Base-by-base conservation (phyloP, 805 yeast genomes). In the Starmerella stellata region DNA sequence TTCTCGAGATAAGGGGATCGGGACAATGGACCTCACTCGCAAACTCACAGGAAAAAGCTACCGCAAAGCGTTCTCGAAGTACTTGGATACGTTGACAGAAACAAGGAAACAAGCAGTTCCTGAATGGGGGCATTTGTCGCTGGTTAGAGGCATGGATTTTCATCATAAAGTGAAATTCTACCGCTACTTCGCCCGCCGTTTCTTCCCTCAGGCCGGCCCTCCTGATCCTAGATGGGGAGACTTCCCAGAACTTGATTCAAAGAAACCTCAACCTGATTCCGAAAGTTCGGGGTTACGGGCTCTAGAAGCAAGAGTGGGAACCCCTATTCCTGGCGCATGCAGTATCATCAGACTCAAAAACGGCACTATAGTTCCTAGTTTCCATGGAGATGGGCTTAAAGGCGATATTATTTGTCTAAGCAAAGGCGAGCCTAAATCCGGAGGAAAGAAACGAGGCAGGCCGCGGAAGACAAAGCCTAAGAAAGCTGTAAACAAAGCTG, bases 101-200 rank as follows among this genome's bases (percentile, higher is more conserved):
- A 52, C 60, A 2, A 16, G 43, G 5, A 42, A 38, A 21, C 46
- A 40, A 11, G 39, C 32, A 34, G 31, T 38, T 7, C 24, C 36
- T 1, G 30, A 52, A 39, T 42, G 52, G 34, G 59, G 53, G 39
- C 59, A 52, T 42, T 55, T 55, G 41, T 60, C 55, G 2, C 59
- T 81, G 11, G 65, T 76, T 0, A 65, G 78, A 44, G 74, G 75
- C 15, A 70, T 72, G 42, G 92, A 79, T 51, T 73, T 72, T 46
- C 74, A 72, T 42, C 92, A 93, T 0, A 73, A 82, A 45, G 64
- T 67, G 41, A 77, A 79, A 50, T 78, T 72, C 47, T 79, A 70
- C 55, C 62, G 92, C 30, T 74, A 78, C 47, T 64, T 74, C 44
- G 63, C 74, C 0, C 64, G 38, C n/a, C 32, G 19, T 7, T 29